These are phyloP conservation scores for Beauveria medogensis DNA, from an alignment of 2,329 filamentous ascomycete genomes.

Conservation along the genomic window DNA sequence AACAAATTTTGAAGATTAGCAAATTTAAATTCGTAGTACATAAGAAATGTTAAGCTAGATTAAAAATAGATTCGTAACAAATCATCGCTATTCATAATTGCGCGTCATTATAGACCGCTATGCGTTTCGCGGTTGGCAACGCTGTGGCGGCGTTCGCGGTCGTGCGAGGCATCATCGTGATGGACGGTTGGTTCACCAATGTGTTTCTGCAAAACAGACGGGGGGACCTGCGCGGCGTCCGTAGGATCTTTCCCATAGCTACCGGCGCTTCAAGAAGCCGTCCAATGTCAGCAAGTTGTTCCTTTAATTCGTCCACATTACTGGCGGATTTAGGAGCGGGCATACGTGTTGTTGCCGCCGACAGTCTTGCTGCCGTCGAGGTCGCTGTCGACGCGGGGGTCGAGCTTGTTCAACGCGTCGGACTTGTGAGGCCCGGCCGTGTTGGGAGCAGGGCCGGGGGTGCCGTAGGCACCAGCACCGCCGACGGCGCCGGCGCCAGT, in stretches of 20 bases:
- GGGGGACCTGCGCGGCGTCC: constrained; percentile 50
- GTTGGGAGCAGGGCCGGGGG: constrained; percentile 26
- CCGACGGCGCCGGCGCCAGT: constrained; percentile 27
- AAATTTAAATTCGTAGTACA: constrained; percentile 1
- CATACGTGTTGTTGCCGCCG: constrained; percentile 43
- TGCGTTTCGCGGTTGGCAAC: constrained; percentile 40
- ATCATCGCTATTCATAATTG: constrained; percentile 2
- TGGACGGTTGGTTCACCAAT: constrained; percentile 37
- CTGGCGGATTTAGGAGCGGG: constrained; percentile 27
- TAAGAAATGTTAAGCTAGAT: neutral
- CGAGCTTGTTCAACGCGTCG: constrained; percentile 45
- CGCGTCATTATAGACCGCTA: constrained; percentile 32
- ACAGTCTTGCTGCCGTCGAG: constrained; percentile 46
- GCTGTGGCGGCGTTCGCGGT: constrained; percentile 39
- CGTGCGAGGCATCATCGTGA: constrained; percentile 35
- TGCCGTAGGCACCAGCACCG: constrained; percentile 12
- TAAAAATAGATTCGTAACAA: constrained; percentile 6
- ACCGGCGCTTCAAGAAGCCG: neutral
- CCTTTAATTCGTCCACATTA: neutral
- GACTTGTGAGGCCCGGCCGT: constrained; percentile 39
- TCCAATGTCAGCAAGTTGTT: constrained; percentile 1
- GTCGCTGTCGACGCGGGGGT: constrained; percentile 48
- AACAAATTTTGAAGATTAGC: neutral
- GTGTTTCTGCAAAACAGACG: constrained; percentile 41
- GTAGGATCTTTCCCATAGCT: constrained; percentile 33